Evolutionary conservation across 495 filamentous ascomycete species (phyloP).

Genomic region (Penicillium simplicissimum): DNA sequence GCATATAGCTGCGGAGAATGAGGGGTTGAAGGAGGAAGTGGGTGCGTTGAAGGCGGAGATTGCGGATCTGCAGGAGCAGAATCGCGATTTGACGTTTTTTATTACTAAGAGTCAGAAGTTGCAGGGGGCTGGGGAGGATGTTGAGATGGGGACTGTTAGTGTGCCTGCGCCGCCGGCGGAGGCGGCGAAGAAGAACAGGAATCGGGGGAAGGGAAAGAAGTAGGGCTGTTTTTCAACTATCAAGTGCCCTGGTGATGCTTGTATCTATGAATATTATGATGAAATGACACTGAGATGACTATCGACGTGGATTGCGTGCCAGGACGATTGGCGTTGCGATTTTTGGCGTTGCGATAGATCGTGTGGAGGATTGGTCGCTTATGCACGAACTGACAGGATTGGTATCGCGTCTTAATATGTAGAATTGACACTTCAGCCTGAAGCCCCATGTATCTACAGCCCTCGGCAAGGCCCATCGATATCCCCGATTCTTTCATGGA

Average conservation of each 20-base stretch:
- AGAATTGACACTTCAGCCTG: not conserved
- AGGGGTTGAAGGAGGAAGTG: conserved; percentile 42
- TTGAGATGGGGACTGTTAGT: too few relatives aligned
- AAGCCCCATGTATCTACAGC: not conserved
- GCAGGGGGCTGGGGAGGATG: too few relatives aligned
- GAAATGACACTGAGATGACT: conserved; percentile 7
- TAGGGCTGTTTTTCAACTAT: not conserved
- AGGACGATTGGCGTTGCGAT: not conserved
- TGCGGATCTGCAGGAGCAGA: too few relatives aligned
- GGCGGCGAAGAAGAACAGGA: conserved; percentile 55
- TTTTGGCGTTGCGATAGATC: not conserved
- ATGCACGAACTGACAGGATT: not conserved
- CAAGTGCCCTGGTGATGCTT: not conserved
- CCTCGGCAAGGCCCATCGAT: not conserved
- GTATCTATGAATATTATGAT: not conserved
- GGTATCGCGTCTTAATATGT: not conserved
- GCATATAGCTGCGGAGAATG: conserved; percentile 59
- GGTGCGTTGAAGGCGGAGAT: too few relatives aligned
- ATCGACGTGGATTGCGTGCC: not conserved
- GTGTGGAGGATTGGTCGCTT: not conserved
- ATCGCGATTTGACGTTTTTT: too few relatives aligned
- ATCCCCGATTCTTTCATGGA: not conserved
- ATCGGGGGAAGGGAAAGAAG: conserved; percentile 43
- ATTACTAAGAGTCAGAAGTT: too few relatives aligned
- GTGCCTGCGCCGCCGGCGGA: conserved; percentile 50